These are phyloP conservation scores for Suillus luteus DNA, from an alignment of 768 basidiomycete genomes.

Conservation along the genomic window DNA sequence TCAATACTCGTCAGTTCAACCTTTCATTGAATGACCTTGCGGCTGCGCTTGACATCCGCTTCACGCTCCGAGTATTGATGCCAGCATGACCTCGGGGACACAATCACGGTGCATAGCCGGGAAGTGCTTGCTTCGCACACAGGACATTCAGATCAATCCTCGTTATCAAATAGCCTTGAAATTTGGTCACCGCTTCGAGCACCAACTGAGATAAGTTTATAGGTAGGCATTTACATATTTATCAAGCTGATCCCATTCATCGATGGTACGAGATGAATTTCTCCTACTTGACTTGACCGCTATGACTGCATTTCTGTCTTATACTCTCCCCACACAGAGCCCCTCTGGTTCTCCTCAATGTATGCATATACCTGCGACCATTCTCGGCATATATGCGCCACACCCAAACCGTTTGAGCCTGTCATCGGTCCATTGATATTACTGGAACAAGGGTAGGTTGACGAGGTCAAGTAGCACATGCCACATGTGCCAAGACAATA, in stretches of 20 bases:
- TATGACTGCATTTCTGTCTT: not conserved
- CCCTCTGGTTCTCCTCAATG: constrained; percentile 23
- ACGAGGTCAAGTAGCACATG: too few species aligned
- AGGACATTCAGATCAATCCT: not conserved
- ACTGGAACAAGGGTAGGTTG: constrained; percentile 42
- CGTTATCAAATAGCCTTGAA: not conserved
- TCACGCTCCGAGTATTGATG: not conserved
- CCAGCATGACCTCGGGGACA: not conserved
- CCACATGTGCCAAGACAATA: too few species aligned
- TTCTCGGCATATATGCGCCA: constrained; percentile 31
- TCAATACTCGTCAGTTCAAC: not conserved
- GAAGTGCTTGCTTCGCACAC: not conserved
- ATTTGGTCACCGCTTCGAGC: not conserved
- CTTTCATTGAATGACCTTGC: not conserved
- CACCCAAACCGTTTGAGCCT: constrained; percentile 28
- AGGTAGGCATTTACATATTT: not conserved
- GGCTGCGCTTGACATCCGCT: not conserved
- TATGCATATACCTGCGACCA: constrained; percentile 32
- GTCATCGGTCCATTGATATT: constrained; percentile 9
- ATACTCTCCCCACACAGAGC: not conserved
- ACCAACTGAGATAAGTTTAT: not conserved
- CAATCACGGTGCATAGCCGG: not conserved
- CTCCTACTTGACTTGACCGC: not conserved
- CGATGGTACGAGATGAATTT: not conserved
- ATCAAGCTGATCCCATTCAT: not conserved